Evolutionary conservation across 768 basidiomycete species (phyloP), one percentile per base, ranked within the genome.

Genomic region (Imleria badia): DNA sequence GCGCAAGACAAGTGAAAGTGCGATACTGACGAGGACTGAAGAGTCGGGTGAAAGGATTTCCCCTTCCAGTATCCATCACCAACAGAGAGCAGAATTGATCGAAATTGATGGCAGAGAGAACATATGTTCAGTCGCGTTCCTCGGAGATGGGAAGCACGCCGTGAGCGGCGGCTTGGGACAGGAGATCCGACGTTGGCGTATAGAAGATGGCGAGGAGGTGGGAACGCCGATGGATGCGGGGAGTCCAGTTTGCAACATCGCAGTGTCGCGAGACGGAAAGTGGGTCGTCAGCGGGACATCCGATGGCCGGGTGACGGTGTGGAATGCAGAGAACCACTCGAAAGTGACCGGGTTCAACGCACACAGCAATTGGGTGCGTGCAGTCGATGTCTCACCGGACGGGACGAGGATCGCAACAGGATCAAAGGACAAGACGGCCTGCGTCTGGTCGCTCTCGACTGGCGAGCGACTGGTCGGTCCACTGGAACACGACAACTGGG

Each of bases 381-480:
- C 49, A 1, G 47, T 60, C 3, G 60, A 60, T 34, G 4, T 60
- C 12, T 55, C 48, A 0, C 49, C 39, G 2, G 58, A 60, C 5
- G 49, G 19, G 22, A 38, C 38, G 9, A 48, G 11, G 17, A 38
- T 60, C 23, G 46, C 17, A 19, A 42, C 42, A 1, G 53, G 46
- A 7, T 31, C 55, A 7, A 13, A 22, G n/a, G 43, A 40, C n/a
- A 3, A 2, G 11, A 47, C 26, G 26, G 26, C 26, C 3, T 26
- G 26, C 26, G 26, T 26, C 4, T 26, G 26, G 26, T 26, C 26
- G 26, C 26, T 26, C 26, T 26, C 26, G 26, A 26, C 26, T 26
- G 26, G 26, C 26, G 6, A 26, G 26, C 26, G 26, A 26, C 26
- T 26, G 3, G 4, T 26, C 6, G 26, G 26, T 6, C 26, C 26